A percentile compares a stretch with the other conserved stretches of the same genome.
phyloP scores from a whole-genome alignment of 306 rosid genomes.

The Urtica urens region DNA sequence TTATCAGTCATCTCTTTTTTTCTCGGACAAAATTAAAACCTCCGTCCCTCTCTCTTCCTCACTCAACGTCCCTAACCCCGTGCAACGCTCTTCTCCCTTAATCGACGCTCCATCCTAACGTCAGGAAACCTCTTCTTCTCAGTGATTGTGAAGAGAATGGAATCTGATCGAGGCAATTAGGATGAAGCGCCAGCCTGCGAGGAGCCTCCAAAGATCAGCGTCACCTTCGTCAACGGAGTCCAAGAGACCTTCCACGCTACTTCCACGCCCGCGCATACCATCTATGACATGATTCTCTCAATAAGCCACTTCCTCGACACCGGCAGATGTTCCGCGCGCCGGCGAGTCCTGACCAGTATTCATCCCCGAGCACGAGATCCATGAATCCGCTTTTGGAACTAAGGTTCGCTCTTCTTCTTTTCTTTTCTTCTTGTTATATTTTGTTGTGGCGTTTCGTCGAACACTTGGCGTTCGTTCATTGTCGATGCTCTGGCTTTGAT shows the following conservation, averaged over 20 bases:
- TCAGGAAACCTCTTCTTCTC: no score
- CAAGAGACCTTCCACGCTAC: slow-evolving; percentile 70
- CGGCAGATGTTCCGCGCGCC: slow-evolving; percentile 28
- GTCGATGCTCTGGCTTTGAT: background rate
- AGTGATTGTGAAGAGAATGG: no score
- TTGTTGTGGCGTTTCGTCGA: slow-evolving; percentile 9
- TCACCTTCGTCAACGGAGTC: slow-evolving; percentile 74
- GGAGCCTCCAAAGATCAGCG: slow-evolving; percentile 70
- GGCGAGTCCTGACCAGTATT: slow-evolving; percentile 79
- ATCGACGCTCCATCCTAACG: no score
- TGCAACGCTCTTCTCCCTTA: no score
- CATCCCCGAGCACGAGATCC: slow-evolving; percentile 59
- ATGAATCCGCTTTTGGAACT: slow-evolving; percentile 36
- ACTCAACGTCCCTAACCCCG: no score
- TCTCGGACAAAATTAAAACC: no score
- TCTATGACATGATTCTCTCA: slow-evolving; percentile 60
- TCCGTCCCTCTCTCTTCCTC: no score
- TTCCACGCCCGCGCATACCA: slow-evolving; percentile 57
- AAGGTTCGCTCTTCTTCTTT: slow-evolving; percentile 36
- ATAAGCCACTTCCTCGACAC: slow-evolving; percentile 53
- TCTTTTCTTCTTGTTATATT: background rate
- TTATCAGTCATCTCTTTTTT: no score
- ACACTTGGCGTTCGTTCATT: background rate
- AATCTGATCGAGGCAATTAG: no score
- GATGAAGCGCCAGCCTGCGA: slow-evolving; percentile 83